These are phyloP conservation scores for Phytophthora multivora DNA, from an alignment of 352 stramenopile species.

Conservation along the genomic window DNA sequence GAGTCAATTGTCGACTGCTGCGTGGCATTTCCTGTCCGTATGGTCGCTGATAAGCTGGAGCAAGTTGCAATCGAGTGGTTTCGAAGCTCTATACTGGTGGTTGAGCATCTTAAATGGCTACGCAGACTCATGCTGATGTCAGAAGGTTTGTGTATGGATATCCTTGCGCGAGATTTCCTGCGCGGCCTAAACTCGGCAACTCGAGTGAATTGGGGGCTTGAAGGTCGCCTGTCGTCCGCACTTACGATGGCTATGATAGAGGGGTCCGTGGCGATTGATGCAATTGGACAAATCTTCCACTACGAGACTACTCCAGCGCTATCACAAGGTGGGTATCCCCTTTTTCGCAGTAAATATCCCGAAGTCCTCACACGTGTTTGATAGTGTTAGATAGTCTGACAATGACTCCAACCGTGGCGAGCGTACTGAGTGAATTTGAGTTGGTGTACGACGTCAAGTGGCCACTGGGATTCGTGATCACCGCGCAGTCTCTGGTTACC, in stretches of 20 bases:
- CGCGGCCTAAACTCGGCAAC: conserved; percentile 43
- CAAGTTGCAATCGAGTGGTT: conserved; percentile 50
- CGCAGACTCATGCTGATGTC: conserved; percentile 74
- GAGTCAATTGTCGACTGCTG: conserved; percentile 43
- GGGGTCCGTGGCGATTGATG: conserved; percentile 27
- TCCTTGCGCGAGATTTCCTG: conserved; percentile 69
- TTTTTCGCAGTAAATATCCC: neutral
- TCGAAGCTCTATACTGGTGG: conserved; percentile 42
- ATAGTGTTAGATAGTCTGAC: conserved; percentile 46
- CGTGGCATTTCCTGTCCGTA: conserved; percentile 44
- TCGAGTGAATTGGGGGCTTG: conserved; percentile 52
- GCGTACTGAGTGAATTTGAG: conserved; percentile 50
- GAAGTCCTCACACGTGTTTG: neutral
- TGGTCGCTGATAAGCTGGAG: conserved; percentile 51
- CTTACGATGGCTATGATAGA: conserved; percentile 69
- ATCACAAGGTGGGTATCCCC: conserved; percentile 39
- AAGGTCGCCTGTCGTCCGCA: conserved; percentile 51
- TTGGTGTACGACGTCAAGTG: conserved; percentile 53
- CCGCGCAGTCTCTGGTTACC: conserved; percentile 28
- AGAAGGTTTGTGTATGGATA: conserved; percentile 74
- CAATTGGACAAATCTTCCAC: conserved; percentile 44
- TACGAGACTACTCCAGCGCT: conserved; percentile 49
- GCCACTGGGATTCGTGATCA: conserved; percentile 57
- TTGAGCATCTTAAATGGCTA: conserved; percentile 62
- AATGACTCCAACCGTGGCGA: conserved; percentile 33